Evolutionary conservation across 768 basidiomycete species (phyloP).

Genomic region (Tulasnella sp.): DNA sequence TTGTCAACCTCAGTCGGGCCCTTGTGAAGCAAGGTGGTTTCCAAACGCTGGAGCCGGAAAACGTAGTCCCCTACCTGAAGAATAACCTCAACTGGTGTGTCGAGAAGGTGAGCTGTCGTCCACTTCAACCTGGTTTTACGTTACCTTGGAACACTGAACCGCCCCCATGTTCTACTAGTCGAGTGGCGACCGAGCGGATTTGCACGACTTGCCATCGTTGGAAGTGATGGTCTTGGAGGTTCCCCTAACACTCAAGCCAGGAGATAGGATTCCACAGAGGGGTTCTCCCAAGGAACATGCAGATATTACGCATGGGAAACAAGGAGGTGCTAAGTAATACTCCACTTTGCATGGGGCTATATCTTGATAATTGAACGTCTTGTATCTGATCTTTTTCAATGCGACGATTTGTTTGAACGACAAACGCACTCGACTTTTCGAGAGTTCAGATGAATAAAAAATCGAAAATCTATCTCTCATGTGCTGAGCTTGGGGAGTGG

Average conservation of each 20-base stretch:
- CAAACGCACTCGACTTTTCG: not conserved
- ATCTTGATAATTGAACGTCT: too few species aligned
- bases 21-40: not conserved
- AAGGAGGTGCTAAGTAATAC: not conserved
- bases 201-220: not conserved
- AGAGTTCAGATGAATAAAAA: not conserved
- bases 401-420: not conserved
- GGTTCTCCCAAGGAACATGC: not conserved
- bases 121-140: not conserved
- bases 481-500: not conserved
- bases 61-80: not conserved
- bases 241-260: not conserved
- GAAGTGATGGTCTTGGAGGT: not conserved
- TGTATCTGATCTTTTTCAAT: not conserved
- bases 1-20: not conserved
- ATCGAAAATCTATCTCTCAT: slow-evolving; percentile 3
- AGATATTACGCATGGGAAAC: not conserved
- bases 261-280: not conserved
- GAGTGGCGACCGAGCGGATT: not conserved
- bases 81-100: not conserved
- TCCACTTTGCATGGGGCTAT: too few species aligned
- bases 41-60: not conserved
- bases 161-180: not conserved
- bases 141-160: not conserved
- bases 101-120: not conserved